A percentile compares a stretch with the other conserved stretches of the same genome.
Evolutionary conservation across 192 early-diverging fungal species (phyloP).

Genomic region (Coemansia sp.): DNA sequence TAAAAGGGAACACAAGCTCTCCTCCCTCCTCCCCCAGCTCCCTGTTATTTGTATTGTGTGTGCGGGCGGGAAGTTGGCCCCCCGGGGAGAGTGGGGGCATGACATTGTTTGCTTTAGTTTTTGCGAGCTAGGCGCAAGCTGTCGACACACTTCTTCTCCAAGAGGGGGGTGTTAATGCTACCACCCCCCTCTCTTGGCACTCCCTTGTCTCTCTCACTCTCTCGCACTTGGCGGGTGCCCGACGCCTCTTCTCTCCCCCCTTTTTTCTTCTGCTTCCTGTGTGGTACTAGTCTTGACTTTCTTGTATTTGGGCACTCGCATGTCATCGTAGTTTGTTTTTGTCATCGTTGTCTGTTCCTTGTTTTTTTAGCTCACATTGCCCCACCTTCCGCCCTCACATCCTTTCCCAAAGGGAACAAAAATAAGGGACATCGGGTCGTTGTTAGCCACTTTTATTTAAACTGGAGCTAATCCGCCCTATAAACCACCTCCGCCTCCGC

Average conservation of each 20-base stretch:
- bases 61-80: background rate
- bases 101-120: conserved; percentile 1
- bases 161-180: background rate
- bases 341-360: conserved; percentile 9
- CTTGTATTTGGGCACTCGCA: conserved; percentile 3
- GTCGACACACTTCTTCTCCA: conserved; percentile 1
- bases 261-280: conserved; percentile 2
- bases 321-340: conserved; percentile 7
- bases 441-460: conserved; percentile 8
- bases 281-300: conserved; percentile 9
- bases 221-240: background rate
- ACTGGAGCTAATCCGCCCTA: conserved; percentile 7
- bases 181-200: background rate
- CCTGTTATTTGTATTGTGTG: conserved; percentile 1
- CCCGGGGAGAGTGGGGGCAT: conserved; percentile 7
- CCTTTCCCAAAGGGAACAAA: conserved; percentile 1
- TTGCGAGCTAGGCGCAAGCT: conserved; percentile 3
- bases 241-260: conserved; percentile 1
- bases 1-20: background rate
- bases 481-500: background rate
- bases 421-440: background rate
- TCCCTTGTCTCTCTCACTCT: background rate
- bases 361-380: conserved; percentile 3
- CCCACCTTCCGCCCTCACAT: background rate
- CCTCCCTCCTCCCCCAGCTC: background rate